Percentiles rank a stretch among this genome's conserved stretches.
Conservation (phyloP, 768 basidiomycete species). For the Heimioporus sp. region DNA sequence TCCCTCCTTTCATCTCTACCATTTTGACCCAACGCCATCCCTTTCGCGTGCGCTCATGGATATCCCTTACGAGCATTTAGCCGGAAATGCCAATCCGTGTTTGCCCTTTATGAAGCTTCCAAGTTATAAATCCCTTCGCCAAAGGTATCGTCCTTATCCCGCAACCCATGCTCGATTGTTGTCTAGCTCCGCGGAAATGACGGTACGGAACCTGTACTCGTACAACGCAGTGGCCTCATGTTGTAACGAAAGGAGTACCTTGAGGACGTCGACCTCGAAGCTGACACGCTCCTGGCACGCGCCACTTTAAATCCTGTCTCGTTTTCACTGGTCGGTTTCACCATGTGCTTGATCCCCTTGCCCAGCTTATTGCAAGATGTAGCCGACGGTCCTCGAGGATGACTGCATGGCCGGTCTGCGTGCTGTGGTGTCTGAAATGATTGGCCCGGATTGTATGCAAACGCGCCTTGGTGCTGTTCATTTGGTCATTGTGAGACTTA, state of each 20-base stretch:
- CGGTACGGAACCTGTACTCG: slow-evolving; percentile 5
- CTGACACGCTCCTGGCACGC: neutral
- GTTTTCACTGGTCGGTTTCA: slow-evolving; percentile 15
- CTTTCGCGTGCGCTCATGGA: slow-evolving; percentile 9
- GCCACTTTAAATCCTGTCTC: slow-evolving; percentile 1
- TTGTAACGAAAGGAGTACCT: slow-evolving; percentile 10
- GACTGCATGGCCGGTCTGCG: slow-evolving; percentile 19
- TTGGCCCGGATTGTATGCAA: slow-evolving; percentile 11
- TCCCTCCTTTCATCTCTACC: slow-evolving; percentile 1
- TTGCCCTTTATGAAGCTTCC: slow-evolving; percentile 21
- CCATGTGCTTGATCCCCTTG: neutral
- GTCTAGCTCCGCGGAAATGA: neutral
- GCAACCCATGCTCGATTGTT: neutral
- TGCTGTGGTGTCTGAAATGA: slow-evolving; percentile 18
- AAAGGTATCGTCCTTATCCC: slow-evolving; percentile 24
- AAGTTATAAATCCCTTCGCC: slow-evolving; percentile 15
- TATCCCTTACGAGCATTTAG: slow-evolving; percentile 19
- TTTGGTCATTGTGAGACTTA: slow-evolving; percentile 17
- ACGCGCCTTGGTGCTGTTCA: slow-evolving; percentile 16
- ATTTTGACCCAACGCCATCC: neutral
- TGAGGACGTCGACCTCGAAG: slow-evolving; percentile 9
- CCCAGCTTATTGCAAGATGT: slow-evolving; percentile 3
- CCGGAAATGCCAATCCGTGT: slow-evolving; percentile 4
- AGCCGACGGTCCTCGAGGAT: slow-evolving; percentile 16
- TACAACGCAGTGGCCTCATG: slow-evolving; percentile 4